Conservation (phyloP, 768 basidiomycete genomes). For the Hebeloma cylindrosporum region DNA sequence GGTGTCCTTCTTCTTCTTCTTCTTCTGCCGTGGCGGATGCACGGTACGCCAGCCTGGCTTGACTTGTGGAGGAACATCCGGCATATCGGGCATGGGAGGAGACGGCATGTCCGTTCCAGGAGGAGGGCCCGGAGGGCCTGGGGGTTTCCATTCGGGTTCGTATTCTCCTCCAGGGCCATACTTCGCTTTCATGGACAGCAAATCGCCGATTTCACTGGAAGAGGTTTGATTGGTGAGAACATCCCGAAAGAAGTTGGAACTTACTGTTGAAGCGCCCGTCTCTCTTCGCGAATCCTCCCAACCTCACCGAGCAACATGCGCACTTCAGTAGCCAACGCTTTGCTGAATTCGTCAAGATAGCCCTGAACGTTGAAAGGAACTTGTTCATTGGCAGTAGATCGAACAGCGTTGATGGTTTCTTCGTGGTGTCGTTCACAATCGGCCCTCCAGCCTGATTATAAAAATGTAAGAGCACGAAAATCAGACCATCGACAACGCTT, state of each 20-base stretch:
- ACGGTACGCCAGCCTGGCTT: constrained; percentile 67
- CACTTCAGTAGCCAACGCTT: constrained; percentile 79
- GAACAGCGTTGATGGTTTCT: constrained; percentile 67
- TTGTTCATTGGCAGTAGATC: constrained; percentile 70
- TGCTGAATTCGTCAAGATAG: constrained; percentile 87
- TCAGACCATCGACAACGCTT: constrained; percentile 23
- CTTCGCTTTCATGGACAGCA: constrained; percentile 69
- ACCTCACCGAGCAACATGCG: constrained; percentile 83
- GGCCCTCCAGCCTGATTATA: constrained; percentile 60
- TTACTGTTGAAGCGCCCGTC: constrained; percentile 75
- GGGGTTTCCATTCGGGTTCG: constrained; percentile 71
- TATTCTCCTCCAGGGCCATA: constrained; percentile 87
- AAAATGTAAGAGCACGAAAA: constrained; percentile 11
- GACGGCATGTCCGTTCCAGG: constrained; percentile 35
- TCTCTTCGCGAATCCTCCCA: constrained; percentile 78
- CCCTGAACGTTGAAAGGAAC: constrained; percentile 84
- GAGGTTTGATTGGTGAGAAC: neutral
- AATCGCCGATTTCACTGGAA: constrained; percentile 69
- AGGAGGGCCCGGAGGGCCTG: constrained; percentile 36
- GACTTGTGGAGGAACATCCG: constrained; percentile 40
- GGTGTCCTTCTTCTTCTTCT: constrained; percentile 36
- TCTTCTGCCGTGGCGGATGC: constrained; percentile 45
- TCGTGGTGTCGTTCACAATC: constrained; percentile 65
- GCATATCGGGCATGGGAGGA: constrained; percentile 38
- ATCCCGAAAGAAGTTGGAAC: constrained; percentile 29